Conservation (phyloP, 495 filamentous ascomycete genomes). For the Podospora didyma region DNA sequence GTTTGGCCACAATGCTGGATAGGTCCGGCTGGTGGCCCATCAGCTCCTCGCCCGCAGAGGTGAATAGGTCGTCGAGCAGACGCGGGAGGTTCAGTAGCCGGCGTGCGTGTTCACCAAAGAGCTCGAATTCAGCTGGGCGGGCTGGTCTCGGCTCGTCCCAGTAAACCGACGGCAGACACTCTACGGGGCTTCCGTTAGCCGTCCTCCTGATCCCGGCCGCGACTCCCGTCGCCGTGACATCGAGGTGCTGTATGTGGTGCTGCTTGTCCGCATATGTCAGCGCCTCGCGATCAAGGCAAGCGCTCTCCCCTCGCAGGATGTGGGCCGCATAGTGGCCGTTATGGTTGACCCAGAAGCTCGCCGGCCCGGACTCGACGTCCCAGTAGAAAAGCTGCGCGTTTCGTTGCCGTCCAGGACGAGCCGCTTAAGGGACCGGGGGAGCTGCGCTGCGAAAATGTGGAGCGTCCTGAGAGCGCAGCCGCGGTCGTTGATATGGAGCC, state of each 20-base stretch:
- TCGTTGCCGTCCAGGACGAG: neutral
- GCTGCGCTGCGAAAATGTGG: neutral
- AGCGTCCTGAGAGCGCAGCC: neutral
- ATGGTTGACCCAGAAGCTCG: neutral
- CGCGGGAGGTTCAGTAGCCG: neutral
- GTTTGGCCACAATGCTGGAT: neutral
- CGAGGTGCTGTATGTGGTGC: neutral
- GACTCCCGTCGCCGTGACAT: neutral
- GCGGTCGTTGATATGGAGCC: neutral
- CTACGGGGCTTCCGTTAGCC: neutral
- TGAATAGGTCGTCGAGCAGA: neutral
- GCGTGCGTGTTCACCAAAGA: neutral
- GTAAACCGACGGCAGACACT: neutral
- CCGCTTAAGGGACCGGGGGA: neutral
- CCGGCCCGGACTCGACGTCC: neutral
- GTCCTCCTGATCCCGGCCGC: neutral
- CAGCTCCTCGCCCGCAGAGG: neutral
- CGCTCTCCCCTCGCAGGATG: neutral
- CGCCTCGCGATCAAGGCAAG: neutral
- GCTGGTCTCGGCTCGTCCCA: neutral
- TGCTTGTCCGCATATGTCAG: neutral
- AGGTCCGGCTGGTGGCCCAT: neutral
- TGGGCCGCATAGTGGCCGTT: neutral
- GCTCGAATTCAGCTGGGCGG: neutral
- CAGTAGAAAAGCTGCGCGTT: neutral